phyloP scores from a whole-genome alignment of 2,329 filamentous ascomycete genomes.

The Ascochyta fabae region DNA sequence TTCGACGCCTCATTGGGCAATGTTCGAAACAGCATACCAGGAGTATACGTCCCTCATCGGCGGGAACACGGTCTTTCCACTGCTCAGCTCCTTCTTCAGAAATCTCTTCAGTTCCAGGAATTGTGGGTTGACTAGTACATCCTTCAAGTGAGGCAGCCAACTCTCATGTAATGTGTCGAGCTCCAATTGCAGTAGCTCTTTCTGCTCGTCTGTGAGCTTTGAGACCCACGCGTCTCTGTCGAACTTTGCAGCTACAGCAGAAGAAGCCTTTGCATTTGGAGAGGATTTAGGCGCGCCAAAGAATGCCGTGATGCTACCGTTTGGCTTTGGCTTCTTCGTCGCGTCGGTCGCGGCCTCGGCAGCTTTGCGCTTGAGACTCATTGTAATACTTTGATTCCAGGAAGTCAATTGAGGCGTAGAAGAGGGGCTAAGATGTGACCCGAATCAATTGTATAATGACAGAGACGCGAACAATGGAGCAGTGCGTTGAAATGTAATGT shows the following conservation, averaged over 20 bases:
- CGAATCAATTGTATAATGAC: background rate
- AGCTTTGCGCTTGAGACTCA: conserved; percentile 61
- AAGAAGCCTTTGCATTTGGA: conserved; percentile 26
- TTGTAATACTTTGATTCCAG: conserved; percentile 29
- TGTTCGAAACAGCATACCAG: conserved; percentile 67
- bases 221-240: conserved; percentile 91
- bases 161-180: conserved; percentile 90
- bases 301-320: conserved; percentile 86
- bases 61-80: conserved; percentile 82
- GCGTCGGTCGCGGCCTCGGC: conserved; percentile 53
- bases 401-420: conserved; percentile 3
- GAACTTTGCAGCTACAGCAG: conserved; percentile 60
- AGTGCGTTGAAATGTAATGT: background rate
- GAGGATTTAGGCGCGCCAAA: conserved; percentile 69
- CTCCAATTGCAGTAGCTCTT: conserved; percentile 80
- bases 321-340: conserved; percentile 61
- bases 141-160: conserved; percentile 88
- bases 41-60: conserved; percentile 90
- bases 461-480: background rate
- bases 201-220: conserved; percentile 80
- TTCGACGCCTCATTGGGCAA: background rate
- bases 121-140: conserved; percentile 77
- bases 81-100: conserved; percentile 75
- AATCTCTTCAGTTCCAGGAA: conserved; percentile 91
- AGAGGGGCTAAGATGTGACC: background rate